Evolutionary conservation across 2,329 filamentous ascomycete species (phyloP).

Genomic region (Aspergillus awamori): DNA sequence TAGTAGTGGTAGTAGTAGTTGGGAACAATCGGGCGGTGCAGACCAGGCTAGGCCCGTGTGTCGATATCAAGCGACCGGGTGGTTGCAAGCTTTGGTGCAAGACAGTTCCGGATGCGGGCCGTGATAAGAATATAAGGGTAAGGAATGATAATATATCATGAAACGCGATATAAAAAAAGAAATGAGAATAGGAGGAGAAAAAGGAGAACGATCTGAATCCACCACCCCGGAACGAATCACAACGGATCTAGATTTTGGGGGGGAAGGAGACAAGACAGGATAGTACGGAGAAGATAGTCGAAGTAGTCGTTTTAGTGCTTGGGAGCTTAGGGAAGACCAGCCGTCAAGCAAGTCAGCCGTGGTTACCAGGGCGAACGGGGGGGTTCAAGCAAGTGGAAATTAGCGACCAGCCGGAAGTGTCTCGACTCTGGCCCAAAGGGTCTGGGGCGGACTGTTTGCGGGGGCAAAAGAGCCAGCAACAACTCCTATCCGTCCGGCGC

Average conservation of each 20-base stretch:
- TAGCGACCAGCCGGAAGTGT: conserved; percentile 3
- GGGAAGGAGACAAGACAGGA: not conserved
- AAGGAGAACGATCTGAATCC: conserved; percentile 14
- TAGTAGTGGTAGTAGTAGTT: too few species aligned
- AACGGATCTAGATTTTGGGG: not conserved
- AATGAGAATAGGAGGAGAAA: conserved; percentile 11
- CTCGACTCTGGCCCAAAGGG: conserved; percentile 9
- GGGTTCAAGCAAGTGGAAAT: conserved; percentile 6
- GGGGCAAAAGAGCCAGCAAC: conserved; percentile 18
- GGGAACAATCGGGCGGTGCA: conserved; percentile 20
- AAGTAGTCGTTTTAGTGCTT: conserved; percentile 9
- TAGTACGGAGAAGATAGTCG: not conserved
- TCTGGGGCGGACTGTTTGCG: conserved; percentile 34
- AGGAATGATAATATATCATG: conserved; percentile 4
- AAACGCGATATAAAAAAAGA: conserved; percentile 12
- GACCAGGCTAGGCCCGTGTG: conserved; percentile 17
- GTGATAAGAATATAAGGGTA: conserved; percentile 14
- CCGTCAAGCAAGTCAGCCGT: not conserved
- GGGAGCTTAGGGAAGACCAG: too few species aligned
- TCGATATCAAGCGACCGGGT: conserved; percentile 15
- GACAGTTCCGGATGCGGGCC: conserved; percentile 12
- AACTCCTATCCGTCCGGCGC: not conserved
- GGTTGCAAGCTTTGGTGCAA: conserved; percentile 1
- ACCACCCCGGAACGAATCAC: conserved; percentile 10
- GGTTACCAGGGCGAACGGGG: conserved; percentile 38